These are phyloP conservation scores for Castanopsis chinensis DNA, from an alignment of 306 rosid genomes.

Conservation along the genomic window DNA sequence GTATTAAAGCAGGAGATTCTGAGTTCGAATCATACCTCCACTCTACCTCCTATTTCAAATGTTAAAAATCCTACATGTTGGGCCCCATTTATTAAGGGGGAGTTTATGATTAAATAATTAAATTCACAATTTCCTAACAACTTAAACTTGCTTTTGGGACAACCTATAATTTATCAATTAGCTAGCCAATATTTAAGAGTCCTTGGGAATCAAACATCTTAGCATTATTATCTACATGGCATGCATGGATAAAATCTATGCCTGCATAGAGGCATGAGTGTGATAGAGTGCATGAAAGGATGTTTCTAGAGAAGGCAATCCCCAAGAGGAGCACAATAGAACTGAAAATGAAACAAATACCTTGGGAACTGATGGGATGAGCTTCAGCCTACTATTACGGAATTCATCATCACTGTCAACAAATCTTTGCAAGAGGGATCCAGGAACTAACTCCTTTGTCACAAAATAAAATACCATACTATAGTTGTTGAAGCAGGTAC, in stretches of 20 bases:
- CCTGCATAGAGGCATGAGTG: background rate
- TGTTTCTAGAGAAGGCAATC: background rate
- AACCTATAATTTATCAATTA: too few species aligned
- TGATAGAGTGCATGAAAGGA: background rate
- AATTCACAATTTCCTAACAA: too few species aligned
- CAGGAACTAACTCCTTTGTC: constrained; percentile 72
- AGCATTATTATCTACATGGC: background rate
- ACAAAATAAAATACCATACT: constrained; percentile 99
- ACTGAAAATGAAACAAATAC: constrained; percentile 30
- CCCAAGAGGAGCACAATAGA: background rate
- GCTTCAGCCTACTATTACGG: constrained; percentile 94
- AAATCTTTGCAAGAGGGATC: constrained; percentile 93
- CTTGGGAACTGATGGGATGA: constrained; percentile 98
- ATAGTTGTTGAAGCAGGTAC: constrained; percentile 91
- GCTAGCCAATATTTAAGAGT: background rate
- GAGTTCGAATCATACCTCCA: too few species aligned
- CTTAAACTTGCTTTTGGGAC: too few species aligned
- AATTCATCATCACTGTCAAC: constrained; percentile 98
- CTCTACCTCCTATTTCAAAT: too few species aligned
- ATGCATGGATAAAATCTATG: background rate
- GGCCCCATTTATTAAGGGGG: too few species aligned
- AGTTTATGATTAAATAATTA: too few species aligned
- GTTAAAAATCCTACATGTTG: too few species aligned
- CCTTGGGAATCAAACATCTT: background rate
- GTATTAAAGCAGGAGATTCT: too few species aligned